Conservation (phyloP, 306 rosid genomes). For the Rosa rugosa region DNA sequence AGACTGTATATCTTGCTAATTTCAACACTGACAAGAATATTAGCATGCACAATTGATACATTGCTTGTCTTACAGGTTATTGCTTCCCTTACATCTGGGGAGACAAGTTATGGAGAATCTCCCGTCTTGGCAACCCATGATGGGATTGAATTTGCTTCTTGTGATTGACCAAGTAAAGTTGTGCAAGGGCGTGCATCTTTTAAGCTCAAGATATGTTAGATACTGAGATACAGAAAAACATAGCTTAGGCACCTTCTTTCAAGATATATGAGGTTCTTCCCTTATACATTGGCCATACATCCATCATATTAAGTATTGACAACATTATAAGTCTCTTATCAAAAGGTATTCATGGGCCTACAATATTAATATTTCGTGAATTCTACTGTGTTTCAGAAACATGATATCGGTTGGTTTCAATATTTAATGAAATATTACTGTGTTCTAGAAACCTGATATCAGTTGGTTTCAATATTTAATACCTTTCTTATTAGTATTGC, state of each 20-base stretch:
- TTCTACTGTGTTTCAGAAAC: neutral
- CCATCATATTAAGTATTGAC: neutral
- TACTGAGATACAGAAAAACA: constrained; percentile 27
- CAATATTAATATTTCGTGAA: neutral
- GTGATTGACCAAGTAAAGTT: constrained; percentile 66
- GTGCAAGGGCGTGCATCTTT: constrained; percentile 87
- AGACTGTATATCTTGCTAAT: constrained; percentile 7
- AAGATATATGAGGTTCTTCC: constrained; percentile 2
- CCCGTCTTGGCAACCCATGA: constrained; percentile 80
- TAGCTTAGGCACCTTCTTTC: constrained; percentile 8
- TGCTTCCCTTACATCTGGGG: constrained; percentile 82
- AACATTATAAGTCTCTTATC: neutral
- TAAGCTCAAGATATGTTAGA: constrained; percentile 97
- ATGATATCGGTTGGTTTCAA: neutral
- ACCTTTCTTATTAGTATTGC: neutral
- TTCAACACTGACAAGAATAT: constrained; percentile 10
- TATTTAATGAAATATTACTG: no score
- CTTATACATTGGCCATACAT: neutral
- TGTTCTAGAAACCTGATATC: no score
- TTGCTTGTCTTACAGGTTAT: constrained; percentile 56
- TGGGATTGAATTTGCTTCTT: constrained; percentile 73
- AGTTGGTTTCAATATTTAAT: neutral
- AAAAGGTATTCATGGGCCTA: neutral
- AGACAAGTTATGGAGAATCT: constrained; percentile 76
- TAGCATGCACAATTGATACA: constrained; percentile 15